These are phyloP conservation scores for Wickerhamiella pararugosa DNA, from an alignment of 1,139 yeast species.

Conservation along the genomic window DNA sequence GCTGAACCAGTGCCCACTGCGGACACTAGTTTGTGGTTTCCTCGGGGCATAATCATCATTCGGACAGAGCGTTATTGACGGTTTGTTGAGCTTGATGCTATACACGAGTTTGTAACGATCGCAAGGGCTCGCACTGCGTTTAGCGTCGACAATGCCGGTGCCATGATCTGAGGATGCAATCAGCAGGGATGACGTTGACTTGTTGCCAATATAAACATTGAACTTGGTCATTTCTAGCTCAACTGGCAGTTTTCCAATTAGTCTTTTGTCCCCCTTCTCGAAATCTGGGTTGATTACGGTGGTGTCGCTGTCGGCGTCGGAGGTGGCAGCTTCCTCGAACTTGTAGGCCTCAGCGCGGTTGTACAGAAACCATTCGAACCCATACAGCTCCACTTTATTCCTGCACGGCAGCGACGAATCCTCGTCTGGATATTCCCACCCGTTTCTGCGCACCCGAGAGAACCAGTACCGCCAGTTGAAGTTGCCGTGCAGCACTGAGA, in stretches of 20 bases:
- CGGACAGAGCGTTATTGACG: slow-evolving; percentile 49
- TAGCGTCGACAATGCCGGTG: slow-evolving; percentile 46
- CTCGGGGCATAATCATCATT: slow-evolving; percentile 39
- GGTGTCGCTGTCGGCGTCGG: neutral
- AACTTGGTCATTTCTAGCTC: slow-evolving; percentile 47
- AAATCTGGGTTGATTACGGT: neutral
- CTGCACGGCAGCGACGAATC: slow-evolving; percentile 42
- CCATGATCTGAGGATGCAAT: slow-evolving; percentile 46
- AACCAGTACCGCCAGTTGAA: slow-evolving; percentile 92
- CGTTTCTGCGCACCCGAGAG: slow-evolving; percentile 1
- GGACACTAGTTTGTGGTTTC: slow-evolving; percentile 15
- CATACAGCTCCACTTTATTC: slow-evolving; percentile 46
- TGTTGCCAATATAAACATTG: slow-evolving; percentile 66
- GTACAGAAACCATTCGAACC: slow-evolving; percentile 68
- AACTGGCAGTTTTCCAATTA: slow-evolving; percentile 39
- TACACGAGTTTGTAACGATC: slow-evolving; percentile 41
- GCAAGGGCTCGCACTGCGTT: slow-evolving; percentile 31
- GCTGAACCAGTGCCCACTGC: slow-evolving; percentile 3
- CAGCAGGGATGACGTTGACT: slow-evolving; percentile 55
- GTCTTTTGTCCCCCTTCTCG: slow-evolving; percentile 11
- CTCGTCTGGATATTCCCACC: slow-evolving; percentile 9
- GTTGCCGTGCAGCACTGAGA: slow-evolving; percentile 53
- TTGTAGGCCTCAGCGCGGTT: slow-evolving; percentile 71
- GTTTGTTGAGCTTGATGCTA: slow-evolving; percentile 33
- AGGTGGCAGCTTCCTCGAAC: slow-evolving; percentile 16